These are phyloP conservation scores for Dactylonectria estremocensis DNA, from an alignment of 2,329 filamentous ascomycete genomes.

Conservation along the genomic window DNA sequence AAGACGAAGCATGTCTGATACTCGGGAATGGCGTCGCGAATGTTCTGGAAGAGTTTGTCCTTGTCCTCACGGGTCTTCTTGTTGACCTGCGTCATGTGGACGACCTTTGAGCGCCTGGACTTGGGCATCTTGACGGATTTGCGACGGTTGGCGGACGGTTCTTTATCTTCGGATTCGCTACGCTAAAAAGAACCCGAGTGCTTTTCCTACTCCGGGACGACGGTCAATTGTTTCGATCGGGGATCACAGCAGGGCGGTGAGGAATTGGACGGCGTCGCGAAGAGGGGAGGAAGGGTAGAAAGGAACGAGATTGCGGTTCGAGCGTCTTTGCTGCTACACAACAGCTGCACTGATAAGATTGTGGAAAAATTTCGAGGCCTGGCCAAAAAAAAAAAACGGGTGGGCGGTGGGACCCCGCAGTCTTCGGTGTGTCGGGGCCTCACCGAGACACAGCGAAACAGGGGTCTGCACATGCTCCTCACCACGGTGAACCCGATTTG, in stretches of 20 bases:
- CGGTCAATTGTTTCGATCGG: background rate
- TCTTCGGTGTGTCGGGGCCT: constrained; percentile 27
- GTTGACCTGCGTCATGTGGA: constrained; percentile 90
- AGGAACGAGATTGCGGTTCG: constrained; percentile 11
- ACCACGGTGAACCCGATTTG: constrained; percentile 23
- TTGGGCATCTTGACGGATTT: constrained; percentile 81
- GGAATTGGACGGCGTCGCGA: background rate
- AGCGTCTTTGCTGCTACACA: constrained; percentile 24
- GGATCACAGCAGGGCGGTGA: background rate
- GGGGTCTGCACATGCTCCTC: constrained; percentile 26
- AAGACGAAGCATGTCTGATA: constrained; percentile 97
- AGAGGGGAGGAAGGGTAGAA: background rate
- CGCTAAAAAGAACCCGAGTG: background rate
- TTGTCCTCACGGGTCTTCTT: constrained; percentile 97
- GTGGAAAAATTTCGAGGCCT: constrained; percentile 51
- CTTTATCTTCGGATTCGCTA: background rate
- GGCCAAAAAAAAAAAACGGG: constrained; percentile 48
- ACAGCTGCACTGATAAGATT: constrained; percentile 50
- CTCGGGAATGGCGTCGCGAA: constrained; percentile 86
- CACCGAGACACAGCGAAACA: constrained; percentile 37
- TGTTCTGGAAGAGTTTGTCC: constrained; percentile 88
- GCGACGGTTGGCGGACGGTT: constrained; percentile 5
- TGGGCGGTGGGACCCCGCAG: constrained; percentile 50
- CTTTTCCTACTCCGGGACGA: constrained; percentile 23
- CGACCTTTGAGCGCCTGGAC: constrained; percentile 91